A percentile compares a stretch with the other conserved stretches of the same genome.
Conservation (phyloP, 148 eudicot genomes). For the Chenopodium suecicum region DNA sequence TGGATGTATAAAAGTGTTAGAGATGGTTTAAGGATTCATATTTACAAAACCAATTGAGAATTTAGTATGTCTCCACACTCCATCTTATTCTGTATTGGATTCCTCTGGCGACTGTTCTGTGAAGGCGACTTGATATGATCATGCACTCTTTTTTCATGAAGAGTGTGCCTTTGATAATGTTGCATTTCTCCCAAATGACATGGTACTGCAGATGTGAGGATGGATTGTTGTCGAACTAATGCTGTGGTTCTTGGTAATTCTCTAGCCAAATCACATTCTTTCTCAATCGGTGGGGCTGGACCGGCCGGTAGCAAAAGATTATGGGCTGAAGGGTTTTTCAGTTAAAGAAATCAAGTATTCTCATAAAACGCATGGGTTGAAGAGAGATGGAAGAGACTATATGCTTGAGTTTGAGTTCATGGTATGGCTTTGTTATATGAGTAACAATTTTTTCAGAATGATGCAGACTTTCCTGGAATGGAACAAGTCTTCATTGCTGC, state of each 20-base stretch:
- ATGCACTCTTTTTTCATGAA: slow-evolving; percentile 1
- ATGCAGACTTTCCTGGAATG: not conserved
- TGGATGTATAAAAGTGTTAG: slow-evolving; percentile 81
- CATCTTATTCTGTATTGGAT: slow-evolving; percentile 9
- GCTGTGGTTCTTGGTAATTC: not conserved
- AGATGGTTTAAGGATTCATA: slow-evolving; percentile 51
- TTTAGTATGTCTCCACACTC: not conserved
- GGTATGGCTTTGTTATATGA: slow-evolving; percentile 1
- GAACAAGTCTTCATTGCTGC: not conserved
- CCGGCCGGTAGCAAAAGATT: not conserved
- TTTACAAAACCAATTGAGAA: not conserved
- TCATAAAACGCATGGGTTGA: not conserved
- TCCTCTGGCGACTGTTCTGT: not conserved
- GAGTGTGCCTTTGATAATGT: not conserved
- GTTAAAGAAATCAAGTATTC: not conserved
- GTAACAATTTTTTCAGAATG: not conserved
- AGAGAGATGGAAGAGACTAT: not conserved
- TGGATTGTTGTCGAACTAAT: not conserved
- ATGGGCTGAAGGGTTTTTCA: not conserved
- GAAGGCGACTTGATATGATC: not conserved
- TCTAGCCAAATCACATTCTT: not conserved
- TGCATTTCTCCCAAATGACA: not conserved
- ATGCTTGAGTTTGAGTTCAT: not conserved
- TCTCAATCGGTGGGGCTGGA: not conserved
- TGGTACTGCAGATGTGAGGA: not conserved